Evolutionary conservation across 495 filamentous ascomycete genomes (phyloP).

Genomic region (Thermothielavioides terrestris): DNA sequence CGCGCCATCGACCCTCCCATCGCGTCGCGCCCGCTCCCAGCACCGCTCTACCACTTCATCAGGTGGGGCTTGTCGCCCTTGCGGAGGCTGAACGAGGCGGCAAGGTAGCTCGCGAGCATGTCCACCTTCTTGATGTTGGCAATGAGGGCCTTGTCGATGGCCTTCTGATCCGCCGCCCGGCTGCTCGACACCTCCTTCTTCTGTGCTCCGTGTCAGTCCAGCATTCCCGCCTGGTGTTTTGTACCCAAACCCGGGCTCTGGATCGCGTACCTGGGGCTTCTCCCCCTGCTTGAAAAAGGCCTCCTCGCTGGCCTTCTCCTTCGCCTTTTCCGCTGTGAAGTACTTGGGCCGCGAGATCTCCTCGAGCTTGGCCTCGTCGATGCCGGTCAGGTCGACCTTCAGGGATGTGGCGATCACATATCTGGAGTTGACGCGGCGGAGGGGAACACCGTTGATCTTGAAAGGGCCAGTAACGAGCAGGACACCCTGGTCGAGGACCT

Average conservation of each 20-base stretch:
- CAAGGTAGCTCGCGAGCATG: conserved; percentile 79
- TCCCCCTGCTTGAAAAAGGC: conserved; percentile 98
- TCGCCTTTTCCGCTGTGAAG: conserved; percentile 89
- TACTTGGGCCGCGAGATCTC: conserved; percentile 78
- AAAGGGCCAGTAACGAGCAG: conserved; percentile 98
- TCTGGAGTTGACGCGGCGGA: conserved; percentile 94
- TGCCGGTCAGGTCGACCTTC: conserved; percentile 73
- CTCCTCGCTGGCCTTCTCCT: conserved; percentile 85
- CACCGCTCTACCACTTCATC: conserved; percentile 71
- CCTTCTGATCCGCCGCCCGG: conserved; percentile 94
- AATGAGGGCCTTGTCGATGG: conserved; percentile 87
- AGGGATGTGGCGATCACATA: conserved; percentile 97
- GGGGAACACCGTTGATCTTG: conserved; percentile 99
- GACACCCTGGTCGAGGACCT: conserved; percentile 89
- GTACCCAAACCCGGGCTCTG: neutral
- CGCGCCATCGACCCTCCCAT: conserved; percentile 32
- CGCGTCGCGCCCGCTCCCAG: conserved; percentile 19
- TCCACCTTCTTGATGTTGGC: conserved; percentile 92
- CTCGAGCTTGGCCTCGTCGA: conserved; percentile 75
- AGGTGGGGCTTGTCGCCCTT: conserved; percentile 98
- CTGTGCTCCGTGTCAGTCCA: conserved; percentile 46
- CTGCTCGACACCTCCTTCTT: conserved; percentile 89
- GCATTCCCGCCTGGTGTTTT: neutral
- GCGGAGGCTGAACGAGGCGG: conserved; percentile 86
- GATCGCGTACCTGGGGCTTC: conserved; percentile 76